Conservation (phyloP, 2,329 filamentous ascomycete species). For the Epichloe brachyelytri region DNA sequence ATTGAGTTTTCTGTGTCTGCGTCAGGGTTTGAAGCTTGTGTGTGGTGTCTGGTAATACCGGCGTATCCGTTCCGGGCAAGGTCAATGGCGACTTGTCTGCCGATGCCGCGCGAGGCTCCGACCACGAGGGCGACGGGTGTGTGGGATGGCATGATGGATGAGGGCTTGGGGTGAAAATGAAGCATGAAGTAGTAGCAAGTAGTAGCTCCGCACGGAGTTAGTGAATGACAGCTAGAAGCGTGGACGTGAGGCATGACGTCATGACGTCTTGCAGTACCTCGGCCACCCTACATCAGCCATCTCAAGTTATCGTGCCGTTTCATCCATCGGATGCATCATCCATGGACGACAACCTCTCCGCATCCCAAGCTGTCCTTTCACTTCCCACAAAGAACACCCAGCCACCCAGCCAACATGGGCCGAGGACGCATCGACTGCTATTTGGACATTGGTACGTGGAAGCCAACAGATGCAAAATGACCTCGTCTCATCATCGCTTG, state of each 20-base stretch:
- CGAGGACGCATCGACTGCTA: conserved; percentile 52
- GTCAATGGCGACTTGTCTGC: conserved; percentile 67
- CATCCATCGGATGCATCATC: no score
- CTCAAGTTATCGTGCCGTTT: no score
- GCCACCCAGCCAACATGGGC: conserved; percentile 31
- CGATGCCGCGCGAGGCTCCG: conserved; percentile 69
- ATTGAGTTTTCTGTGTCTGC: not conserved
- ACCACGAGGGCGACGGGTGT: conserved; percentile 56
- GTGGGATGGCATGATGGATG: conserved; percentile 4
- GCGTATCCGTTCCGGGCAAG: conserved; percentile 58
- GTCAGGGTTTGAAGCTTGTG: not conserved
- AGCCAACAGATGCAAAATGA: not conserved
- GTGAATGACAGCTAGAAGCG: no score
- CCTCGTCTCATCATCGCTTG: not conserved
- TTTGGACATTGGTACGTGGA: conserved; percentile 46
- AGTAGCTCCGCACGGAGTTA: no score
- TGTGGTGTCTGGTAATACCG: conserved; percentile 31
- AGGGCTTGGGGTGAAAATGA: no score
- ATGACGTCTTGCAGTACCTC: no score
- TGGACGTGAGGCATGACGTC: no score
- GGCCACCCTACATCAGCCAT: no score
- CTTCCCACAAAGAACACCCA: not conserved
- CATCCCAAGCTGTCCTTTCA: not conserved
- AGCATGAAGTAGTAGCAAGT: no score
- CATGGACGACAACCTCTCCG: no score